Evolutionary conservation across 139 green algal genomes (phyloP), one percentile per base, ranked within the genome.

Genomic region (Micractinium sp.): DNA sequence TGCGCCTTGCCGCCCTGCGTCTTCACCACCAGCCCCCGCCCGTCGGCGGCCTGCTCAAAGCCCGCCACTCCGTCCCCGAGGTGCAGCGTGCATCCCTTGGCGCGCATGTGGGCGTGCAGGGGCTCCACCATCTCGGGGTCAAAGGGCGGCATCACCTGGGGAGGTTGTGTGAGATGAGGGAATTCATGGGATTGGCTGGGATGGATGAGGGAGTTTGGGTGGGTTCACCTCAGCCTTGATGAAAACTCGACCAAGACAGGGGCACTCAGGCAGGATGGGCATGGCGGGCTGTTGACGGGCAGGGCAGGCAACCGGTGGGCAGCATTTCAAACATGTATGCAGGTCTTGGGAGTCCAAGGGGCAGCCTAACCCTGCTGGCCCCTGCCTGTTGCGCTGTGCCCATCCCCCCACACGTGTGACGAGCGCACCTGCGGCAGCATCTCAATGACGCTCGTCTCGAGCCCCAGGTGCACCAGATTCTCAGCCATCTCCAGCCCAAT

Each of bases 401-500:
- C 60, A 14, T 67, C 15, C 60, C 60, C n/a, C n/a, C n/a, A n/a
- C n/a, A n/a, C n/a, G n/a, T n/a, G n/a, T n/a, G 4, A 27, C 66
- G 31, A 74, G 66, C 75, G 9, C 74, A 94, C 92, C 92, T 94
- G 92, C 16, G 85, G 81, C 88, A 92, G 82, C 85, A 91, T 91
- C 82, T 94, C 91, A 77, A 95, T 66, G 47, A 94, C 79, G 4
- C 69, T 89, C 9, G 85, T 87, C 66, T 94, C 85, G 56, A 95
- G 86, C 22, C 93, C 93, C 13, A 88, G 89, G 79, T 94, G 88
- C 61, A 92, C 86, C 41, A 95, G 88, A 88, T 95, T 95, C 87
- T 95, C 93, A 53, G 78, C 81, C 90, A 93, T 93, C 91, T 76
- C 93, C 35, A 95, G 63, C 18, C 93, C 93, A 71, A 95, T 95